Evolutionary conservation across 2,329 filamentous ascomycete genomes (phyloP), one percentile per base, ranked within the genome.

Genomic region (Ciborinia camelliae): DNA sequence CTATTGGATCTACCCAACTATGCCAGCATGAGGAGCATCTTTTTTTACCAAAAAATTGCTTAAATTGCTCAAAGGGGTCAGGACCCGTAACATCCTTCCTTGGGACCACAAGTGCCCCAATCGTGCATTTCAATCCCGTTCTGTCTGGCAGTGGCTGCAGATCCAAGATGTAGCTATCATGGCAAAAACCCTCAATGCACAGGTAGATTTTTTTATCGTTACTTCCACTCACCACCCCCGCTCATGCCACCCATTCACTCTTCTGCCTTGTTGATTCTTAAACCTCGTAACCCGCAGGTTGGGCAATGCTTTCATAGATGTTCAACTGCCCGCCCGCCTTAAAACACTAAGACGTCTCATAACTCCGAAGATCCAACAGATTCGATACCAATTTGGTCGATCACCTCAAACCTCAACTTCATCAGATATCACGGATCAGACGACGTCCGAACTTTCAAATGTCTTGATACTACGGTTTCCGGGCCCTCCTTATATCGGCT

Each of bases 221-320:
- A 32, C 26, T 54, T 37, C 32, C 35, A 41, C 41, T 20, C 23
- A 55, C 20, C 35, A 35, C 39, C 52, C 53, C 37, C 41, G 55
- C 39, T 47, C 55, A 59, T 45, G 55, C 47, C 39, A 62, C 48
- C 60, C 60, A 55, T 47, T 47, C 50, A 45, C 45, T 39, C 10
- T 26, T 37, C 23, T 47, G 51, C 61, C 61, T 51, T 63, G 61
- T 57, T 63, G 39, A 57, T 63, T 63, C 61, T 63, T 63, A 63
- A 63, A 63, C 61, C 61, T 48, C 51, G 39, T 15, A 48, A 43
- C 61, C 61, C 61, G 61, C 61, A 30, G 61, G 43, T 57, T 20
- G 57, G 39, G 61, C 32, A 57, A 35, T 41, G 8, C 35, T 52
- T 35, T 52, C n/a, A n/a, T 12, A 30, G n/a, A 43, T 23, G 41